Conservation (phyloP, 2,329 filamentous ascomycete species). For the Aspergillus costaricaensis region DNA sequence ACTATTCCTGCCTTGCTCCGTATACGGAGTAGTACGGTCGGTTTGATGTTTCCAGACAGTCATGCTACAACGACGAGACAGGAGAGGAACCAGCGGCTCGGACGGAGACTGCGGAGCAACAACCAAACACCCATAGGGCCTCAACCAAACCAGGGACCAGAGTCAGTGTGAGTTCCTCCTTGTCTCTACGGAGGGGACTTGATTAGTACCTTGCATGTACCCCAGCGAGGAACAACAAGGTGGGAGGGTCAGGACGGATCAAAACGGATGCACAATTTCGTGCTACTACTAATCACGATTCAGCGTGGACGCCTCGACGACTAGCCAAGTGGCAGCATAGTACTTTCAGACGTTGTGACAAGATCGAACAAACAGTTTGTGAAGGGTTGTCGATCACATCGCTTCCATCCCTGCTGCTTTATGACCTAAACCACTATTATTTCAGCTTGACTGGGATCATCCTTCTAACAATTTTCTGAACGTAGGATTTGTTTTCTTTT, state of each 20-base stretch:
- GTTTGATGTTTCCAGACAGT: neutral
- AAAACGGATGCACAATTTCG: neutral
- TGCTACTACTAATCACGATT: neutral
- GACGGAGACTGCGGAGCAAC: neutral
- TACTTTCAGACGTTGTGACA: neutral
- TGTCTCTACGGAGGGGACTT: neutral
- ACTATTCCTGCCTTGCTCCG: neutral
- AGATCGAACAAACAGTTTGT: neutral
- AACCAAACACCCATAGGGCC: neutral
- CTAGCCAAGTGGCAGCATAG: neutral
- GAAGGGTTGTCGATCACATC: neutral
- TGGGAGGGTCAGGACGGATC: neutral
- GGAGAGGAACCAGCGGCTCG: neutral
- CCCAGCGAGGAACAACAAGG: neutral
- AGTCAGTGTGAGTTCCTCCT: neutral
- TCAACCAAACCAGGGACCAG: neutral
- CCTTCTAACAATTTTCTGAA: neutral
- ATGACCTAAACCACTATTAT: neutral
- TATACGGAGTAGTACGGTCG: conserved; percentile 2
- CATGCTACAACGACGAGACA: neutral
- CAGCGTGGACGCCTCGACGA: neutral
- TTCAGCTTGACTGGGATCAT: neutral
- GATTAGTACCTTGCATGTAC: neutral
- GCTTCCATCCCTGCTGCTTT: neutral
- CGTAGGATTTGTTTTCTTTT: neutral